These are phyloP conservation scores for Boletus huronensis DNA, from an alignment of 768 basidiomycete species.

Conservation along the genomic window DNA sequence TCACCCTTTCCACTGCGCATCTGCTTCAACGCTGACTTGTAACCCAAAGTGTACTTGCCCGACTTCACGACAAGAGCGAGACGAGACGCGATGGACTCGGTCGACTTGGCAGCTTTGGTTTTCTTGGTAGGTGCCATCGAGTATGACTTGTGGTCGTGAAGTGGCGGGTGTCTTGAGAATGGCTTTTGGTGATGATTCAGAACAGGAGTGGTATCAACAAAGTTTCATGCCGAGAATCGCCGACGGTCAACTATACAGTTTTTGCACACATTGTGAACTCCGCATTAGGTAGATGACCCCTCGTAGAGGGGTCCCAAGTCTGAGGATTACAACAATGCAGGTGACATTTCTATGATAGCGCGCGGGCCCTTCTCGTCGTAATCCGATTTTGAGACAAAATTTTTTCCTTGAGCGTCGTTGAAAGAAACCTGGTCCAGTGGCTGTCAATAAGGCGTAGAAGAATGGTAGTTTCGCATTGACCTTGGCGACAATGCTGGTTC, in stretches of 20 bases:
- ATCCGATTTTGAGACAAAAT: constrained; percentile 76
- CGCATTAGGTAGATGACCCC: constrained; percentile 13
- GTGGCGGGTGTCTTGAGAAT: constrained; percentile 14
- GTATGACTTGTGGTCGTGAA: constrained; percentile 18
- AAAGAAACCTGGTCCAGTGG: constrained; percentile 57
- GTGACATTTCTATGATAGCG: constrained; percentile 72
- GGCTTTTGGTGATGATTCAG: constrained; percentile 4
- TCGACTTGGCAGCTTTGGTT: constrained; percentile 89
- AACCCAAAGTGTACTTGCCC: constrained; percentile 94
- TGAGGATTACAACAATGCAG: constrained; percentile 54
- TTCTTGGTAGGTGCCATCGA: constrained; percentile 96
- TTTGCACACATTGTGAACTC: constrained; percentile 20
- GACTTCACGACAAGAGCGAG: constrained; percentile 98
- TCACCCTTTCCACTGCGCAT: constrained; percentile 98
- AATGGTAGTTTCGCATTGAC: constrained; percentile 35
- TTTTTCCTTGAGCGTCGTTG: constrained; percentile 61
- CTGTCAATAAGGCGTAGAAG: not conserved
- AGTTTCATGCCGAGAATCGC: constrained; percentile 17
- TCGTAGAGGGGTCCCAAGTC: not conserved
- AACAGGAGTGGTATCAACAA: constrained; percentile 2
- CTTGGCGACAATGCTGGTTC: constrained; percentile 82
- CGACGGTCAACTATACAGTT: constrained; percentile 32
- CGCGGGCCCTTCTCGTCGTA: constrained; percentile 72
- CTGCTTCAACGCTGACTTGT: constrained; percentile 98
- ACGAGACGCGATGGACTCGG: constrained; percentile 89